Evolutionary conservation across 2,329 filamentous ascomycete species (phyloP), one percentile per base, ranked within the genome.

Genomic region (Colletotrichum spinosum): DNA sequence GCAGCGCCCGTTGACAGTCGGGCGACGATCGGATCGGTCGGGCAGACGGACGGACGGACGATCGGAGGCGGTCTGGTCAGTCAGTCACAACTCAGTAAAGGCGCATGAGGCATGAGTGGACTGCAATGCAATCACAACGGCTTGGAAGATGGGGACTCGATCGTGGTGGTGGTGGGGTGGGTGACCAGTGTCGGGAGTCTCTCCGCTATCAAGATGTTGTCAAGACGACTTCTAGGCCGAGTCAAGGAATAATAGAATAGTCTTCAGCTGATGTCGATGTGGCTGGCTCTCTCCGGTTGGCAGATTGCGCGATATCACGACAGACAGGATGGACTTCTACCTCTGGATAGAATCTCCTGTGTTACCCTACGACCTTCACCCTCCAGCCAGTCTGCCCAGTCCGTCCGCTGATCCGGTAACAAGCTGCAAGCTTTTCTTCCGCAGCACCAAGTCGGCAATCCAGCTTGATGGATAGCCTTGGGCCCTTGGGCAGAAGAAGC

Each of bases 1-100:
- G 52, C 58, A 38, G 45, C 37, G 56, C 61, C 55, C 45, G 38
- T 51, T 35, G 39, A 25, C 55, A 55, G 56, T 65, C 61, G 56
- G 55, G 25, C 25, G n/a, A 13, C 37, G 45, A 39, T 15, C 15
- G 41, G 53, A 56, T 56, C 54, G 54, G 13, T 49, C 54, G 35
- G 17, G 17, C 17, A 17, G 17, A n/a, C 44, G 8, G 44, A n/a
- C 44, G 52, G 33, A 13, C 25, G 25, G 53, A 2, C 38, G 34
- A 25, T 25, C 25, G 4, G 25, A 25, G 25, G 25, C 25, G 25
- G 25, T 25, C 25, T 25, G 25, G 25, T 25, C 25, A 25, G 25
- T 25, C 25, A 25, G 25, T 25, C 25, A 25, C 25, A 5, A 25
- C 25, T 4, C 25, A 25, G 25, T 25, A 25, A 5, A 25, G 25